These are phyloP conservation scores for Cladobotryum mycophilum DNA, from an alignment of 2,329 filamentous ascomycete genomes.

Conservation along the genomic window DNA sequence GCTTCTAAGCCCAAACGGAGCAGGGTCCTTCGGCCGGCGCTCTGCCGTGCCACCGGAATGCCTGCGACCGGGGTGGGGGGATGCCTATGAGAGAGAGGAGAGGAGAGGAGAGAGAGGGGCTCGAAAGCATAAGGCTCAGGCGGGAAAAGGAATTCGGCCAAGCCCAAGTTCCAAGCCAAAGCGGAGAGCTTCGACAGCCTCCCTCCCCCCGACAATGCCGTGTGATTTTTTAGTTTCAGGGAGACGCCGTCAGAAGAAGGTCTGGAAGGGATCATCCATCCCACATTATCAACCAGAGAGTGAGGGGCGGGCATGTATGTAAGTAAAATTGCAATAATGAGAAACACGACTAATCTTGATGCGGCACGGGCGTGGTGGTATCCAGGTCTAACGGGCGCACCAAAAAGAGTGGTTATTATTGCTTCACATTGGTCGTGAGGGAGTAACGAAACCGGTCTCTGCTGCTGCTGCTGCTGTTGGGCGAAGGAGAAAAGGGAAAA, in stretches of 20 bases:
- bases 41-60: conserved; percentile 11
- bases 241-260: conserved; percentile 5
- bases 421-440: too few relatives aligned
- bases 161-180: not conserved
- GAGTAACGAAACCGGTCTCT: not conserved
- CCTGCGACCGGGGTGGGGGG: conserved; percentile 5
- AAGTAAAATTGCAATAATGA: conserved; percentile 9
- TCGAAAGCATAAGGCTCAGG: too few relatives aligned
- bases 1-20: conserved; percentile 9
- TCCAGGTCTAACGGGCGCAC: conserved; percentile 7
- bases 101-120: not conserved
- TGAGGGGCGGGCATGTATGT: not conserved
- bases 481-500: too few relatives aligned
- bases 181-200: conserved; percentile 10
- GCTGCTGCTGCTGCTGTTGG: too few relatives aligned
- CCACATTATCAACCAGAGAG: not conserved
- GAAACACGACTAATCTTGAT: conserved; percentile 15
- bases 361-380: conserved; percentile 8
- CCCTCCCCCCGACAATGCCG: conserved; percentile 10
- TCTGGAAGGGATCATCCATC: conserved; percentile 7
- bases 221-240: conserved; percentile 3
- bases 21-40: conserved; percentile 10
- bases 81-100: conserved; percentile 3
- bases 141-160: not conserved
- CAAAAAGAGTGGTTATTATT: not conserved